Base-by-base conservation (phyloP, 2,329 filamentous ascomycete species). In the Elsinoe perseae region DNA sequence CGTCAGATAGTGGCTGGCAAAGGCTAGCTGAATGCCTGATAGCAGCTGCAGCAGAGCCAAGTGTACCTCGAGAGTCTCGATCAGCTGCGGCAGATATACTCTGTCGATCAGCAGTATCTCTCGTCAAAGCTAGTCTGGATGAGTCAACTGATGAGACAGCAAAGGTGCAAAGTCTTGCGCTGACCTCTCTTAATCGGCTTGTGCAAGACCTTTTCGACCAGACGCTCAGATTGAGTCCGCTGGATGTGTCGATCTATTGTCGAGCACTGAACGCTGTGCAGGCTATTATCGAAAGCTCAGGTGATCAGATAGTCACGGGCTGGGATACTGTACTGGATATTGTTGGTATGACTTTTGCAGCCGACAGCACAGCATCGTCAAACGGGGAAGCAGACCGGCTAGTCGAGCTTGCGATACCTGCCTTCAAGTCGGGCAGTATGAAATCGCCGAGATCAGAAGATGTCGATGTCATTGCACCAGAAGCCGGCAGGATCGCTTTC, bases 251-350 rank as follows among this genome's bases (percentile, higher is more conserved):
- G 9, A 81, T 93, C 16, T 89, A 95, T 66, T 74, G 81, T n/a
- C 82, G 85, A 44, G 77, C 92, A 10, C 75, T 95, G 2, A 14
- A 75, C 89, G 46, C 81, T 79, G 56, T 78, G 75, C 60, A 82
- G 85, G 14, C 74, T 89, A 28, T 96, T 18, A 77, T 98, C 1
- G 92, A 97, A 65, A 86, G 90, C 60, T 92, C 86, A 63, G 93
- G 92, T 7, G 91, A 98, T 66, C 84, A 82, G 0, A 78, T 97
- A 4, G 76, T 86, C 12, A 84, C 83, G 61, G 91, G 90, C 3
- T 98, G 93, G 93, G 81, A 86, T 48, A 80, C 89, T 50, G 84
- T 89, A 0, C 93, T 98, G 62, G 83, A 87, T 43, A 85, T 96
- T 59, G 86, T 97, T 60, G 83, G 61, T 91, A 84, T 64, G 87